A percentile compares a stretch with the other conserved stretches of the same genome.
Conservation (phyloP, 768 basidiomycete genomes). For the Botryobasidium botryosum region DNA sequence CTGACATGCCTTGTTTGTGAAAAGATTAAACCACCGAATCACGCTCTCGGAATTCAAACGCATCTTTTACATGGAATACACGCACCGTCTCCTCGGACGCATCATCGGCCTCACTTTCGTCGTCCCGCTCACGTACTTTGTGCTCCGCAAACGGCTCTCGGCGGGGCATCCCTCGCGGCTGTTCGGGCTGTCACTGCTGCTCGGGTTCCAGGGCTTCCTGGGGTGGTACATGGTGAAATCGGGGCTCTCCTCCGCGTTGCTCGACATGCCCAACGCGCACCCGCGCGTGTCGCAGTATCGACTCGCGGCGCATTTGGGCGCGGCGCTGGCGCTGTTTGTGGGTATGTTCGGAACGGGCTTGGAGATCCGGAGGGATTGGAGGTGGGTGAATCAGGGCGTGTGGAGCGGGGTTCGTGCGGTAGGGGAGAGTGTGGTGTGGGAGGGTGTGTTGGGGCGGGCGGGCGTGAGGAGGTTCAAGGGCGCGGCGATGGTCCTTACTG, state of each 20-base stretch:
- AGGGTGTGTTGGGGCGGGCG: slow-evolving; percentile 36
- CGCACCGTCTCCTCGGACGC: slow-evolving; percentile 84
- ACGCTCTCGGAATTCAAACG: slow-evolving; percentile 81
- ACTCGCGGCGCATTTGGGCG: slow-evolving; percentile 84
- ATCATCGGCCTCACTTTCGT: slow-evolving; percentile 72
- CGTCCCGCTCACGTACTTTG: slow-evolving; percentile 69
- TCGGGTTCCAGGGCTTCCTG: slow-evolving; percentile 80
- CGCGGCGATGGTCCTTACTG: slow-evolving; percentile 44
- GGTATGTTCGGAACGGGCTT: slow-evolving; percentile 82
- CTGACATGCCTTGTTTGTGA: not conserved
- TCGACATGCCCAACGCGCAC: slow-evolving; percentile 67
- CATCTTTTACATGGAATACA: slow-evolving; percentile 98
- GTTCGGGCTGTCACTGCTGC: slow-evolving; percentile 53
- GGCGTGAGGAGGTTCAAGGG: slow-evolving; percentile 39
- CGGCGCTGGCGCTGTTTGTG: slow-evolving; percentile 79
- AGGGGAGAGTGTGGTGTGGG: slow-evolving; percentile 24
- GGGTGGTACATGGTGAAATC: slow-evolving; percentile 99
- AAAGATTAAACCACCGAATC: slow-evolving; percentile 77
- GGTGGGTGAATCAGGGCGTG: slow-evolving; percentile 36
- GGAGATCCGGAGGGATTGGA: slow-evolving; percentile 61
- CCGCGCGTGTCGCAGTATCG: slow-evolving; percentile 96
- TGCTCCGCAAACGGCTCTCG: slow-evolving; percentile 50
- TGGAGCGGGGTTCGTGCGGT: slow-evolving; percentile 37
- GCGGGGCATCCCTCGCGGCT: slow-evolving; percentile 44
- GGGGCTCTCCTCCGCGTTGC: slow-evolving; percentile 67